Evolutionary conservation across 345 rosid genomes (phyloP).

Genomic region (Hibiscus tridactylites): DNA sequence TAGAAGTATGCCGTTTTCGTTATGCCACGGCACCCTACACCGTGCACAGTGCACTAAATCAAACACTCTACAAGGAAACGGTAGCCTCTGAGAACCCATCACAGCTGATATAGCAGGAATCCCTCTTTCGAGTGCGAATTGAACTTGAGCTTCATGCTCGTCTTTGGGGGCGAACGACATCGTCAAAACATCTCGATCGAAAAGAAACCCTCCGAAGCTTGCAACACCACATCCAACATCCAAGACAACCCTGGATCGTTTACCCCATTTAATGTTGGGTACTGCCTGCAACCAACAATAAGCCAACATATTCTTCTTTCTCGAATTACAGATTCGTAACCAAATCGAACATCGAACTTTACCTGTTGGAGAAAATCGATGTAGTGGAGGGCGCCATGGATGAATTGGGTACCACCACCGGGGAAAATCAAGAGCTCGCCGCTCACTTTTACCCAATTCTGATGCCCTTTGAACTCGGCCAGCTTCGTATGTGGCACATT

Average conservation of each 20-base stretch:
- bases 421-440: slow-evolving; percentile 96
- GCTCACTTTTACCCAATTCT: slow-evolving; percentile 91
- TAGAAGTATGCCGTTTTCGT: slow-evolving; percentile 61
- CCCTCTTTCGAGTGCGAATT: slow-evolving; percentile 91
- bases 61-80: slow-evolving; percentile 82
- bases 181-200: slow-evolving; percentile 78
- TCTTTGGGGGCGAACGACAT: slow-evolving; percentile 98
- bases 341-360: background rate
- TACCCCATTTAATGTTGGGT: slow-evolving; percentile 76
- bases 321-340: too few relatives aligned
- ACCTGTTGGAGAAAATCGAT: slow-evolving; percentile 70
- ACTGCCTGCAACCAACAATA: slow-evolving; percentile 37
- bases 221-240: slow-evolving; percentile 99
- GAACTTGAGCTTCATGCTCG: slow-evolving; percentile 96
- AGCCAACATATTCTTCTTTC: too few relatives aligned
- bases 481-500: slow-evolving; percentile 78
- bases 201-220: slow-evolving; percentile 81
- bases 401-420: slow-evolving; percentile 94
- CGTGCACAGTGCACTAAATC: slow-evolving; percentile 90
- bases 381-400: slow-evolving; percentile 90
- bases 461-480: slow-evolving; percentile 87
- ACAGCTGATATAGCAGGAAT: slow-evolving; percentile 96
- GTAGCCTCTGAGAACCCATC: slow-evolving; percentile 87
- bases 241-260: slow-evolving; percentile 54
- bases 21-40: slow-evolving; percentile 95